Evolutionary conservation across 257 asterid species (phyloP), one percentile per base, ranked within the genome.

Genomic region (Avicennia marina): DNA sequence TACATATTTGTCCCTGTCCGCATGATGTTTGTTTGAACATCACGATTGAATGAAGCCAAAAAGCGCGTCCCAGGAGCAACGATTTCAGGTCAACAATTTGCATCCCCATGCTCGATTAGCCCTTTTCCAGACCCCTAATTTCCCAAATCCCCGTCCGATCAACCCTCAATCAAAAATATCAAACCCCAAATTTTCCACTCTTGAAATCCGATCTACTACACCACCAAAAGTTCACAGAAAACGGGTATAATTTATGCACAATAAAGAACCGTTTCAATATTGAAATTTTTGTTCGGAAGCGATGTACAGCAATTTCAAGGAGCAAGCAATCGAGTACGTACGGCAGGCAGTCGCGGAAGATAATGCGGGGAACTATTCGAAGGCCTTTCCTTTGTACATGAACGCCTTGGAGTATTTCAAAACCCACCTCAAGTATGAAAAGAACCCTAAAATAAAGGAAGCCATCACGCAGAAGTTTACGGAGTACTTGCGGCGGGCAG

Each of bases 301-400:
- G 42, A 85, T 85, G 95, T 85, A 85, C 43, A 80, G 89, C 67
- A 85, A 82, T 70, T 85, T 85, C 69, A 85, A 85, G 31, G 95
- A 86, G 46, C 91, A 86, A 58, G 93, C 95, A 39, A 83, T 86
- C 70, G 93, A 83, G 42, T 86, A 66, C 24, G 89, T 83, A 11
- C 73, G 81, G 54, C 93, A 80, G 66, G 95, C 95, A 0, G 89
- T 86, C 13, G 60, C 79, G 36, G 93, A 86, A 58, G 95, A 86
- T 46, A 82, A 86, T 60, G 80, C 78, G 15, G 95, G 91, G 1
- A 78, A 86, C 54, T 82, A 82, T 56, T 81, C 93, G 4, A 86
- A 78, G 42, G 95, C 95, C 8, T 86, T 82, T 34, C 91, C 91
- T 16, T 56, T 86, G 19, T 86, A 86, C 67, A 86, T 80, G 89